phyloP scores from a whole-genome alignment of 2,329 filamentous ascomycete species.

The Botrytis sinoallii region DNA sequence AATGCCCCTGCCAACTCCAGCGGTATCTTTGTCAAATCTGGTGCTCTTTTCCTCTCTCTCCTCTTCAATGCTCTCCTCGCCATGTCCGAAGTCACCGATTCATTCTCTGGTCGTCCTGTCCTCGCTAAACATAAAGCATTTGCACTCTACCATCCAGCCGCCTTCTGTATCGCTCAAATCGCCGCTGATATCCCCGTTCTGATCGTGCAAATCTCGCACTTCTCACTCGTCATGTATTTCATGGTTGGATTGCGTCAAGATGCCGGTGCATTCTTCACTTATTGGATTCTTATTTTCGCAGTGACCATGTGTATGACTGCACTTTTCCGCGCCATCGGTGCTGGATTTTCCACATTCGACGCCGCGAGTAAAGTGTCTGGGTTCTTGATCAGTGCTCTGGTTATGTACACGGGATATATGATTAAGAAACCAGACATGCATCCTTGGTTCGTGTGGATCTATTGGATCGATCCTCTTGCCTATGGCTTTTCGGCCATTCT shows the following conservation, averaged over 20 bases:
- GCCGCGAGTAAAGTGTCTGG: slow-evolving; percentile 55
- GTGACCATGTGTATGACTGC: slow-evolving; percentile 40
- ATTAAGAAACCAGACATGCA: slow-evolving; percentile 62
- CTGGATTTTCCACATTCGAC: slow-evolving; percentile 60
- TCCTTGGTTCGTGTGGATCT: slow-evolving; percentile 61
- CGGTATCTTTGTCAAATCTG: slow-evolving; percentile 62
- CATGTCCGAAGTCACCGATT: slow-evolving; percentile 64
- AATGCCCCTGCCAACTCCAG: slow-evolving; percentile 54
- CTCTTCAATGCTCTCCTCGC: slow-evolving; percentile 60
- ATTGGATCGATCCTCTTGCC: slow-evolving; percentile 64
- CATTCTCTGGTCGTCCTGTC: slow-evolving; percentile 58
- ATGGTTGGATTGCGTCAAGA: slow-evolving; percentile 55
- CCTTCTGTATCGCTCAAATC: slow-evolving; percentile 56
- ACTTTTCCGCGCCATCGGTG: slow-evolving; percentile 54
- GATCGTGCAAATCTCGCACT: slow-evolving; percentile 55
- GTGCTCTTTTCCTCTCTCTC: slow-evolving; percentile 62
- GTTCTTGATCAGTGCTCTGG: slow-evolving; percentile 48
- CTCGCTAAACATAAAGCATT: slow-evolving; percentile 57
- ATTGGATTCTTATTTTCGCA: slow-evolving; percentile 51
- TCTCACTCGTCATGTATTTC: slow-evolving; percentile 60
- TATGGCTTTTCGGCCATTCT: slow-evolving; percentile 68
- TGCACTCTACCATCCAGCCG: slow-evolving; percentile 55
- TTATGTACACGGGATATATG: slow-evolving; percentile 63
- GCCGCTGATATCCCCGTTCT: slow-evolving; percentile 54
- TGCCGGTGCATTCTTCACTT: slow-evolving; percentile 59